Evolutionary conservation across 202 grass and related monocot species (phyloP), one percentile per base, ranked within the genome.

Genomic region (Elaeis oleifera): DNA sequence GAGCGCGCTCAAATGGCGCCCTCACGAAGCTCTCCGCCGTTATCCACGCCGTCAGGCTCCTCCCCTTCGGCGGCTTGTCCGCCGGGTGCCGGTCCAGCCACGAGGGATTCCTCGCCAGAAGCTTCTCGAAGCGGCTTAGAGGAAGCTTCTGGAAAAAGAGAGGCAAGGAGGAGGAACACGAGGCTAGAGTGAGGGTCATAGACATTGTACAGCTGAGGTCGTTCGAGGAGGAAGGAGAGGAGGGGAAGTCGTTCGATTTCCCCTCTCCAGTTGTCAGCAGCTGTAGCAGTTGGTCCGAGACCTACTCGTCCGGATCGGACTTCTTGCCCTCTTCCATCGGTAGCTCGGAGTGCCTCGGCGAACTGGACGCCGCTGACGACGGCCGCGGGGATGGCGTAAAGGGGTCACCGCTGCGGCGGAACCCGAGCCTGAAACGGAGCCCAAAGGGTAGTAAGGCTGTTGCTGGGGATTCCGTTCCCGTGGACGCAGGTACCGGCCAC

Each of bases 131-230:
- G 83, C 67, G 69, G 70, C 71, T 65, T 59, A 59, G 74, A 0
- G 71, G 48, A 9, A 72, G 76, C 7, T 72, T 79, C 66, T 83
- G 80, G 74, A 84, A 65, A 74, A 87, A 59, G 77, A 19, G 70
- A 23, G 69, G 22, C 16, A 60, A 27, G 6, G 66, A 66, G 1
- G 20, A 17, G 50, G 73, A 83, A 14, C 52, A 39, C 50, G 16
- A 36, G 78, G 71, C 52, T 3, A 74, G 65, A 24, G 29, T 5
- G 18, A 58, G 24, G 20, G 60, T 52, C 5, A 71, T 77, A 48
- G 72, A 67, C 70, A 64, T 80, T 15, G 50, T 53, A 65, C 68
- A 1, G 50, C 71, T 31, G 76, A 32, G 17, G 13, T 67, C 64
- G 50, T 67, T 69, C 52, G 61, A 44, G 4, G 49, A 23, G 2